Base-by-base conservation (phyloP, 2,329 filamentous ascomycete genomes). In the Phaeosphaeriaceae sp. region DNA sequence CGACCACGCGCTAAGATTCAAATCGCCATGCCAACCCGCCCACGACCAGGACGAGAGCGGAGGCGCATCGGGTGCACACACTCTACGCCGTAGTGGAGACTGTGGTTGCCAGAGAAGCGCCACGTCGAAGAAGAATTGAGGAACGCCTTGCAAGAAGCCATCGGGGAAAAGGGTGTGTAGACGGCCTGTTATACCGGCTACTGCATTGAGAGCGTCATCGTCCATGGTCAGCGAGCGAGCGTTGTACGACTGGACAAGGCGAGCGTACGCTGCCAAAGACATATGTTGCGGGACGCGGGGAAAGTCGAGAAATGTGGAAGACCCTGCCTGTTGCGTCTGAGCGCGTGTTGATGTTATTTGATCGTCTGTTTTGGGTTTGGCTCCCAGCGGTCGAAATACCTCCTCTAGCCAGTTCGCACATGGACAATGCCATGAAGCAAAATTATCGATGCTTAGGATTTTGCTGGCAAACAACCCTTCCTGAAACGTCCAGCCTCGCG, bases 101-200 rank as follows among this genome's bases (percentile, higher is more conserved):
- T 18, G 35, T 20, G 43, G 48, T 30, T 51, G 42, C 57, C 57
- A 61, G 21, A 58, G 42, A 15, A 61, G 40, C 7, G 48, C 49
- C 2, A 47, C 35, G 32, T 61, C 58, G 32, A 60, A 54, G 41
- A 48, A 54, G 40, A 54, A 48, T 44, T 52, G 40, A 35, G 58
- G 52, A 5, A 61, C 23, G 3, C 58, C 58, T 21, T 46, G 49
- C 4, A 56, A 30, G 36, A 61, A 57, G 12, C 58, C 53, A 28
- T 47, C 57, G 12, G 30, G 43, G 29, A 52, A 52, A 29, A 48
- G 38, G 20, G 15, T 42, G 13, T 42, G 29, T 12, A 48, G 32
- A 36, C 46, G 37, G 17, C 39, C 46, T 28, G 39, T 42, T 15
- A 59, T 39, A 16, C 52, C 58, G 3, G 55, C 33, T 12, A 59